A percentile compares a stretch with the other conserved stretches of the same genome.
Evolutionary conservation across 2,329 filamentous ascomycete species (phyloP).

Genomic region (Fusarium armeniacum): DNA sequence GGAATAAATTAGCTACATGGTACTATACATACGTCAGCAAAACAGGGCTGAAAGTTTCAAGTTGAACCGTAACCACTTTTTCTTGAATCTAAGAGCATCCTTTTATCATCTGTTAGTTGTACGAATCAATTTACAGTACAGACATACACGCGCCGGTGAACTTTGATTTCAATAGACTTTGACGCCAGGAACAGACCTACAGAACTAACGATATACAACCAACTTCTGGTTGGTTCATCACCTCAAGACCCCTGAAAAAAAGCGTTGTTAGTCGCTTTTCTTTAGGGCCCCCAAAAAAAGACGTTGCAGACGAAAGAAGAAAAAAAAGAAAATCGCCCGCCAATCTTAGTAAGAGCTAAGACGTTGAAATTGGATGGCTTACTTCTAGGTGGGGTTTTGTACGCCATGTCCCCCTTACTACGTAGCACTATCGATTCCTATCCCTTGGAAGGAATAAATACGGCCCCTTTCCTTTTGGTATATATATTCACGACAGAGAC

Average conservation of each 20-base stretch:
- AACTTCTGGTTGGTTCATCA: not conserved
- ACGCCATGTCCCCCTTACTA: constrained; percentile 24
- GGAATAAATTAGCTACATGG: constrained; percentile 9
- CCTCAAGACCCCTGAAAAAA: constrained; percentile 1
- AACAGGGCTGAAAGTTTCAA: constrained; percentile 27
- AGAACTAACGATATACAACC: not conserved
- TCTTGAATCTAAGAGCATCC: too few species aligned
- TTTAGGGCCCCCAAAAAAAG: constrained; percentile 1
- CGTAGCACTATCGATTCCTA: constrained; percentile 19
- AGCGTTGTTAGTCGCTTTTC: not conserved
- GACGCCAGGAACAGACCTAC: not conserved
- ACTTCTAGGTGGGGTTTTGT: constrained; percentile 13
- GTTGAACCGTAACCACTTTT: not conserved
- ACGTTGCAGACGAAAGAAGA: not conserved
- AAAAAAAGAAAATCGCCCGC: constrained; percentile 1
- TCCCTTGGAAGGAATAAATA: constrained; percentile 21
- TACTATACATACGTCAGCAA: constrained; percentile 18
- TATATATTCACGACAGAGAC: constrained; percentile 1
- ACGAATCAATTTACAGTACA: not conserved
- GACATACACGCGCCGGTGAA: not conserved
- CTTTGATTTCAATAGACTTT: not conserved
- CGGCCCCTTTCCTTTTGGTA: constrained; percentile 11
- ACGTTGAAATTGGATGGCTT: constrained; percentile 19
- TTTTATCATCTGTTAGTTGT: too few species aligned
- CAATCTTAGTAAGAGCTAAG: constrained; percentile 21